Conservation (phyloP, 2,329 filamentous ascomycete genomes). For the Nigrospora osmanthi region DNA sequence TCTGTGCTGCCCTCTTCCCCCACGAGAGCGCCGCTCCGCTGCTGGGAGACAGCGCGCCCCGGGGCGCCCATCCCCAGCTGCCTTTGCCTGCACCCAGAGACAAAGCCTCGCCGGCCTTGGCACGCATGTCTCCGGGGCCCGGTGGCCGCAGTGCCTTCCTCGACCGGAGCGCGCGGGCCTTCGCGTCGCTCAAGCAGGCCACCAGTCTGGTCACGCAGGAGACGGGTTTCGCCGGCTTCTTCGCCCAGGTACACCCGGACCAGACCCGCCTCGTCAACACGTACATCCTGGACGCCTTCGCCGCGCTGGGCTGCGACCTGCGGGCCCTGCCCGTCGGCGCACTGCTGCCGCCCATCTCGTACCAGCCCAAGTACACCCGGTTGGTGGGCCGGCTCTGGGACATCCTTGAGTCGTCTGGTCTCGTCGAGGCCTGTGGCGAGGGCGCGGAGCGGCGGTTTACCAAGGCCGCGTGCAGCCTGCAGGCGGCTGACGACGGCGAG, state of each 20-base stretch:
- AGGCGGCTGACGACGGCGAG: not conserved
- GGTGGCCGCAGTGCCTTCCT: not conserved
- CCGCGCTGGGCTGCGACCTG: conserved; percentile 15
- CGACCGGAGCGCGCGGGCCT: not conserved
- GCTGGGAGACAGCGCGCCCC: too few species aligned
- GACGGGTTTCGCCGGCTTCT: conserved; percentile 12
- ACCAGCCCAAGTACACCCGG: conserved; percentile 13
- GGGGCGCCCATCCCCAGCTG: not conserved
- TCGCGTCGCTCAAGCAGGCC: not conserved
- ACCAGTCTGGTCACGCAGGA: not conserved
- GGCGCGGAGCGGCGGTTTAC: too few species aligned
- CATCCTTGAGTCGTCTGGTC: not conserved
- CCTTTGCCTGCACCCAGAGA: not conserved
- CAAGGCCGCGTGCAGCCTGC: not conserved
- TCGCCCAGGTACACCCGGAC: conserved; percentile 12
- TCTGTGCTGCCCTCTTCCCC: not conserved
- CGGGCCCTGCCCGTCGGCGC: conserved; percentile 8
- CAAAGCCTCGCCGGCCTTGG: not conserved
- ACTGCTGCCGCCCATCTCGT: conserved; percentile 8
- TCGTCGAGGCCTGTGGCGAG: not conserved
- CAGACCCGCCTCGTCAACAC: conserved; percentile 17
- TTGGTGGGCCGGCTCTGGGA: conserved; percentile 13
- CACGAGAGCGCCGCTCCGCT: not conserved
- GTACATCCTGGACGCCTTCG: conserved; percentile 21
- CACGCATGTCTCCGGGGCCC: not conserved